These are phyloP conservation scores for Lactarius indigo DNA, from an alignment of 768 basidiomycete genomes.

Conservation along the genomic window DNA sequence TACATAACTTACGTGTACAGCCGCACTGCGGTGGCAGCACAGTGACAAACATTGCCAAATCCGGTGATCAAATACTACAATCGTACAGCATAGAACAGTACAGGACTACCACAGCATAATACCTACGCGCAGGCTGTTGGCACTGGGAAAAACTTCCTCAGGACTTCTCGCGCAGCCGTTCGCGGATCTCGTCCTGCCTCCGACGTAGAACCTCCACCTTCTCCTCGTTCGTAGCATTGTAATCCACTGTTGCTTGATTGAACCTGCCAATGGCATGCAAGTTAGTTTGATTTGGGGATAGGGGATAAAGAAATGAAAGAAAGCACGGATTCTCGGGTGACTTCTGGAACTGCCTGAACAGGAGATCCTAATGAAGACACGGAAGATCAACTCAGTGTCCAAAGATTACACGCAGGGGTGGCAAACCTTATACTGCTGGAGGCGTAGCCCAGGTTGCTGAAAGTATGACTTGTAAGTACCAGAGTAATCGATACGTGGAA, in stretches of 20 bases:
- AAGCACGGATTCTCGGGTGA: slow-evolving; percentile 91
- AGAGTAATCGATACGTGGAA: not conserved
- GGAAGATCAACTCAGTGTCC: not conserved
- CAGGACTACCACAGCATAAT: not conserved
- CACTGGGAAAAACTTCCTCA: not conserved
- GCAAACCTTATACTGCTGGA: slow-evolving; percentile 83
- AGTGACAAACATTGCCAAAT: not conserved
- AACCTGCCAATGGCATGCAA: slow-evolving; percentile 47
- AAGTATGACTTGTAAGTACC: slow-evolving; percentile 5
- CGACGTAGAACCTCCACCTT: slow-evolving; percentile 71
- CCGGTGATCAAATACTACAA: not conserved
- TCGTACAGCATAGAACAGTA: not conserved
- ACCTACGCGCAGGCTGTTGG: not conserved
- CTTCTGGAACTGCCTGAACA: slow-evolving; percentile 96
- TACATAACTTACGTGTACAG: not conserved
- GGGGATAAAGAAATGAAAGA: not conserved
- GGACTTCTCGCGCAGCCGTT: slow-evolving; percentile 49
- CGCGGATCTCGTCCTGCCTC: slow-evolving; percentile 61
- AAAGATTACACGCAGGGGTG: slow-evolving; percentile 10
- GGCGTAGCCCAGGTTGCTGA: slow-evolving; percentile 83
- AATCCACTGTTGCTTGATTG: slow-evolving; percentile 75
- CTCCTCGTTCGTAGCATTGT: slow-evolving; percentile 87
- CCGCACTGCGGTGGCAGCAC: not conserved
- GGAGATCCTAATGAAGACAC: slow-evolving; percentile 52
- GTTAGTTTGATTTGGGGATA: slow-evolving; percentile 3